Base-by-base conservation (phyloP, 768 basidiomycete species). In the Suillus paluster region DNA sequence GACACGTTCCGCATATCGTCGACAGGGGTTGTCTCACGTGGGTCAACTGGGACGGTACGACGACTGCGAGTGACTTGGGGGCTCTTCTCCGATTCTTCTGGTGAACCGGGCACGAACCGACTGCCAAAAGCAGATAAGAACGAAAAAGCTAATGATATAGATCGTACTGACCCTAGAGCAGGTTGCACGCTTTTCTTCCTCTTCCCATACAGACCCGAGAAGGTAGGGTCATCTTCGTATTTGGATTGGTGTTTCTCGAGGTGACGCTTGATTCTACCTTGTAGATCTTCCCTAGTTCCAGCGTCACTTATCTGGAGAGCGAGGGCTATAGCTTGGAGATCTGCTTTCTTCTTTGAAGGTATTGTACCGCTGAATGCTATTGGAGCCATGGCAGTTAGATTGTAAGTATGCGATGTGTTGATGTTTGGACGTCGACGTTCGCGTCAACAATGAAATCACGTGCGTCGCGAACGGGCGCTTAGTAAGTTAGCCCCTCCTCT, bases 221-320 rank as follows among this genome's bases (percentile, higher is more conserved):
- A 91, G 1, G 60, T 68, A 19, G 86, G 83, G 55, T 88, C 77
- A 33, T 87, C 85, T 66, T 86, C 86, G 27, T 90, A 78, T 21
- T 74, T 68, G 38, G 77, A 66, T 55, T 85, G 84, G 68, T 90
- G 79, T 41, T 70, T 65, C 53, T 89, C 87, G 19, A 91, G 81
- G 64, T 89, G 81, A 60, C 77, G 82, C 67, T 84, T 88, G 64
- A 91, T 88, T 62, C 88, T 79, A n/a, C 69, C 70, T 58, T 84
- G 82, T 12, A 90, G 63, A 4, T 88, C 87, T 34, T 90, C 87
- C 63, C 84, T 87, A 2, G 86, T 90, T 42, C 89, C 89, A 39
- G 75, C 60, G 58, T 84, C 82, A 50, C 78, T 81, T 61, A 89
- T 72, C 1, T 72, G 70, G 25, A 91, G 80, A 5, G 86, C 84